Conservation (phyloP, 73 alveolate species). For the Breviolum minutum region DNA sequence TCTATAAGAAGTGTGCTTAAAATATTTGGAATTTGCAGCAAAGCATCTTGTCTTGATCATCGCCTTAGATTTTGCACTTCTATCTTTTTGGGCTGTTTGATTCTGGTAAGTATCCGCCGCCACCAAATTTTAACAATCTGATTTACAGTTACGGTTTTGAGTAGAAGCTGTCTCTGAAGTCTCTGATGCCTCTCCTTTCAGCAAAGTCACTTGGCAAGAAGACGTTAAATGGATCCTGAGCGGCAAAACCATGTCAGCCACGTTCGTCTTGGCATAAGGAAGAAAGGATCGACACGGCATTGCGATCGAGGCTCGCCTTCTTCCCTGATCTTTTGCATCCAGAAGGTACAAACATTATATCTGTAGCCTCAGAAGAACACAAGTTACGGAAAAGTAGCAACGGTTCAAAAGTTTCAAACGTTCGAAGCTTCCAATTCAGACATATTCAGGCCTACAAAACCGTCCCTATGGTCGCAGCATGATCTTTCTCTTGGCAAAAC, state of each 20-base stretch:
- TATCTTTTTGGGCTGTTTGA: too few relatives aligned
- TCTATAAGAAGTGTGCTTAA: neutral
- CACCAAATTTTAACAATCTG: neutral
- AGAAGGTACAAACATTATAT: slow-evolving; percentile 63
- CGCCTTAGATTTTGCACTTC: neutral
- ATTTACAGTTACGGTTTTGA: neutral
- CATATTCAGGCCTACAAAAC: too few relatives aligned
- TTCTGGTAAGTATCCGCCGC: neutral
- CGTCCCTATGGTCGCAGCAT: neutral
- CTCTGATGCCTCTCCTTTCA: neutral
- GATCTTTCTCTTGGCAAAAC: neutral
- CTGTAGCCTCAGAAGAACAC: slow-evolving; percentile 19
- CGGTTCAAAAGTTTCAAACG: neutral
- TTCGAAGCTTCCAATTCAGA: too few relatives aligned
- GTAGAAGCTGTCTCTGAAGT: neutral
- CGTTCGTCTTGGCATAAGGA: too few relatives aligned
- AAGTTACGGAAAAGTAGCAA: neutral
- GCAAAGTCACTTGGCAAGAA: slow-evolving; percentile 48
- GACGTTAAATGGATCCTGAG: slow-evolving; percentile 26
- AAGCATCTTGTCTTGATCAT: slow-evolving; percentile 56
- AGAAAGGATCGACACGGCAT: neutral
- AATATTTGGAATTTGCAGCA: neutral
- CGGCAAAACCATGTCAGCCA: too few relatives aligned
- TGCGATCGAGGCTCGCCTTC: neutral
- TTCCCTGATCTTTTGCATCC: neutral